Evolutionary conservation across 2,329 filamentous ascomycete genomes (phyloP).

Genomic region (Emericellopsis atlantica): DNA sequence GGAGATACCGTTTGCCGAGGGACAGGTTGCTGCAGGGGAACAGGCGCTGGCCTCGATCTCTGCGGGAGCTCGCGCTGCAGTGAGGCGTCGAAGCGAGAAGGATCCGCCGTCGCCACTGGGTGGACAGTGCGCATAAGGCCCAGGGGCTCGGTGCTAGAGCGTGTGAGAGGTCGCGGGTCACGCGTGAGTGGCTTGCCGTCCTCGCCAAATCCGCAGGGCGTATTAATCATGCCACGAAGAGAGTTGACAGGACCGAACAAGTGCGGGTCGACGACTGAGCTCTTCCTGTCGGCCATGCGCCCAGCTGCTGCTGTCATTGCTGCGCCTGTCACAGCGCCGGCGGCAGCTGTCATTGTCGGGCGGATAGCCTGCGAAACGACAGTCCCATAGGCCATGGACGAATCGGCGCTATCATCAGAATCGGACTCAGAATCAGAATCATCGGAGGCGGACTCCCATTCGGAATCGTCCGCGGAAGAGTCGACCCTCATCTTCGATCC

Average conservation of each 20-base stretch:
- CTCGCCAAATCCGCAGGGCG: conserved; percentile 39
- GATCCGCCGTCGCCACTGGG: conserved; percentile 54
- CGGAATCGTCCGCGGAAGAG: conserved; percentile 31
- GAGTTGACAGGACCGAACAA: conserved; percentile 50
- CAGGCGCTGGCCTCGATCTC: conserved; percentile 38
- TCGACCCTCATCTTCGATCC: conserved; percentile 25
- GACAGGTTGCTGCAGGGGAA: conserved; percentile 75
- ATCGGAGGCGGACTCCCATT: conserved; percentile 44
- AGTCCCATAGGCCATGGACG: conserved; percentile 20
- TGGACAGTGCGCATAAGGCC: conserved; percentile 47
- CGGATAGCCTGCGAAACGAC: conserved; percentile 11
- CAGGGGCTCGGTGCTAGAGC: conserved; percentile 10
- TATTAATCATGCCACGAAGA: conserved; percentile 40
- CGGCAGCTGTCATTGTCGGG: conserved; percentile 9
- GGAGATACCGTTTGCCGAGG: conserved; percentile 62
- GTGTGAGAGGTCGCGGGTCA: conserved; percentile 8
- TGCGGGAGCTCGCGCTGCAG: conserved; percentile 23
- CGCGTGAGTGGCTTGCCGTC: conserved; percentile 4
- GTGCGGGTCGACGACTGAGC: conserved; percentile 41
- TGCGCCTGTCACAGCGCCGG: conserved; percentile 23
- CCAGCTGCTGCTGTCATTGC: conserved; percentile 20
- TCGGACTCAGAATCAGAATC: conserved; percentile 25
- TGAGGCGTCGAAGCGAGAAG: conserved; percentile 43
- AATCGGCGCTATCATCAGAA: conserved; percentile 25
- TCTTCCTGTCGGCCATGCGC: conserved; percentile 17